Evolutionary conservation across 2,329 filamentous ascomycete genomes (phyloP), one percentile per base, ranked within the genome.

Genomic region (Cryphonectria japonica): DNA sequence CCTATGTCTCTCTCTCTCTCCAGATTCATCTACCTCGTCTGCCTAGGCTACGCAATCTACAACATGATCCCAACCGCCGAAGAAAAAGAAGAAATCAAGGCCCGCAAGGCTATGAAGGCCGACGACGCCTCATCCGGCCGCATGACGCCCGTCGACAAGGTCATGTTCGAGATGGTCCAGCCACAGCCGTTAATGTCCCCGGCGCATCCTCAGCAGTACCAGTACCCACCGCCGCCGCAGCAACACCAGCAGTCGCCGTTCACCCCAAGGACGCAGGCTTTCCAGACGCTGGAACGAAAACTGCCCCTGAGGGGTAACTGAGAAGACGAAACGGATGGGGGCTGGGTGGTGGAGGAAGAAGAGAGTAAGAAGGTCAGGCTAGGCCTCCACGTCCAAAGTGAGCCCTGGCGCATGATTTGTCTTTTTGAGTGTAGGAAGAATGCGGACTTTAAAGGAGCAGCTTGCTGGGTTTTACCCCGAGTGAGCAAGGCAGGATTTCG

Each of bases 221-320:
- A 63, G 22, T 37, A 63, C 32, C 19, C n/a, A 11, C 59, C 32
- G 6, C 29, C 32, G 7, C 59, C 32, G 14, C 34, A 60, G 26
- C 66, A 43, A 39, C 66, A 65, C 19, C 37, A 68, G 37, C 54
- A 68, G 26, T 41, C n/a, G 13, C 26, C 37, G 3, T 67, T 67
- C 32, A 67, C 66, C 32, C 91, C 90, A 7, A 80, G 91, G 74
- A 92, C 91, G 22, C 85, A 88, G 78, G 91, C 91, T 1, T 93
- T 93, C 78, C 85, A 92, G 76, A 85, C 86, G 16, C 81, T 91
- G 64, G 87, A 91, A 73, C 81, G 88, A 69, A 86, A 87, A 76
- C 78, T 90, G 71, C 88, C 88, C 2, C 77, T 88, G 64, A 82
- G 86, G 67, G 75, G 79, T 76, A 82, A 54, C 67, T 67, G 66